Evolutionary conservation across 1,139 yeast species (phyloP), one percentile per base, ranked within the genome.

Genomic region (Lodderomyces orthopsilosis): DNA sequence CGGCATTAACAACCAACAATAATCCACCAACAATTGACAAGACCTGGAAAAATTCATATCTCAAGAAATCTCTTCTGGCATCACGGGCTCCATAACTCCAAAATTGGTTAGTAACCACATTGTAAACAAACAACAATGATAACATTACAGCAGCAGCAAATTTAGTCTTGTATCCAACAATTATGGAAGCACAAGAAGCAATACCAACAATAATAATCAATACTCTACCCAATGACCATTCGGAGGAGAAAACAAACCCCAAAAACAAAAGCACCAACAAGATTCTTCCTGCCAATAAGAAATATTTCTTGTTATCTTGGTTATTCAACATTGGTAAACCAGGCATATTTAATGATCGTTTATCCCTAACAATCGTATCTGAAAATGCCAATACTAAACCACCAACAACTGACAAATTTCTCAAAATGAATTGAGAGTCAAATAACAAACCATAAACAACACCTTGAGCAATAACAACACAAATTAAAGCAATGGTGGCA

Each of bases 21-120:
- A 93, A 78, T 1, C 98, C 98, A 43, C 98, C 98, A 46, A 93
- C 93, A 62, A 93, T 93, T 47, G 95, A 85, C 59, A 93, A 75
- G 37, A 96, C 89, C 69, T 93, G 98, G 77, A 88, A 93, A 64
- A 88, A 89, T 63, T 90, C 98, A 64, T 91, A 93, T 63, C 89
- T 87, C 63, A 90, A 72, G 65, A 84, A 88, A 67, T 93, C 98
- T 59, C 97, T 82, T 65, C 85, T 81, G 26, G 94, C 81, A 58
- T 85, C 89, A 49, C 75, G 77, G 41, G 81, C 63, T 39, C 78
- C 76, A 61, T 81, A 83, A 45, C 79, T 71, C 98, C 98, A 93
- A 74, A 90, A 93, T 57, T 90, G 91, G 70, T 93, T 93, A 51
- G 85, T 81, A 41, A 85, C 67, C 46, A 89, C 64, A 66, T 93